phyloP scores from a whole-genome alignment of 176 grass and related monocot genomes.

The Lolium perenne region DNA sequence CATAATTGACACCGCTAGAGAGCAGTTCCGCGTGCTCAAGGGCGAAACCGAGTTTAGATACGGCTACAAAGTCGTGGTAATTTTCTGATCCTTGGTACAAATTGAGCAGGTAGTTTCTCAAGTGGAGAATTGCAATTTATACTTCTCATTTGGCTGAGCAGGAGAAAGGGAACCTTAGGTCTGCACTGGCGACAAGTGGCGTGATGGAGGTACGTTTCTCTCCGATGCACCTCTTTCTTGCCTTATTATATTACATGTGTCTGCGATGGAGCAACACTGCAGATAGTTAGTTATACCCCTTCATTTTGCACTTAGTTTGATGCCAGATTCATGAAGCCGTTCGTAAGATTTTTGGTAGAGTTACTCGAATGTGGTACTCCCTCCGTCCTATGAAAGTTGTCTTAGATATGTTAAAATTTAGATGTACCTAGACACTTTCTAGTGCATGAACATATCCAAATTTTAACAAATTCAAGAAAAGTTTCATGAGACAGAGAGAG shows the following conservation, averaged over 20 bases:
- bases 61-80: slow-evolving; percentile 96
- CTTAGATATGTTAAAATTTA: too few species aligned
- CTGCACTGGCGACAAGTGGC: slow-evolving; percentile 68
- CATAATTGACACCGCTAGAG: slow-evolving; percentile 67
- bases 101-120: background rate
- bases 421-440: too few species aligned
- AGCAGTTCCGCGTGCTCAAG: slow-evolving; percentile 71
- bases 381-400: too few species aligned
- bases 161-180: slow-evolving; percentile 84
- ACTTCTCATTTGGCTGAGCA: slow-evolving; percentile 48
- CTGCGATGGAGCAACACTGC: background rate
- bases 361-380: background rate
- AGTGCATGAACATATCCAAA: too few species aligned
- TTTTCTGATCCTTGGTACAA: slow-evolving; percentile 29
- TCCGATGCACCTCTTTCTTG: background rate
- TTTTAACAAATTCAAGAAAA: too few species aligned
- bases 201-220: slow-evolving; percentile 75
- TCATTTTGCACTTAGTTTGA: background rate
- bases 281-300: background rate
- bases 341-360: too few species aligned
- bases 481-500: too few species aligned
- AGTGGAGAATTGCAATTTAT: slow-evolving; percentile 5
- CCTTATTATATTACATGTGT: background rate
- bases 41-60: slow-evolving; percentile 78
- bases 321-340: background rate